Evolutionary conservation across 139 green algal genomes (phyloP).

Genomic region (Haematococcus lacustris): DNA sequence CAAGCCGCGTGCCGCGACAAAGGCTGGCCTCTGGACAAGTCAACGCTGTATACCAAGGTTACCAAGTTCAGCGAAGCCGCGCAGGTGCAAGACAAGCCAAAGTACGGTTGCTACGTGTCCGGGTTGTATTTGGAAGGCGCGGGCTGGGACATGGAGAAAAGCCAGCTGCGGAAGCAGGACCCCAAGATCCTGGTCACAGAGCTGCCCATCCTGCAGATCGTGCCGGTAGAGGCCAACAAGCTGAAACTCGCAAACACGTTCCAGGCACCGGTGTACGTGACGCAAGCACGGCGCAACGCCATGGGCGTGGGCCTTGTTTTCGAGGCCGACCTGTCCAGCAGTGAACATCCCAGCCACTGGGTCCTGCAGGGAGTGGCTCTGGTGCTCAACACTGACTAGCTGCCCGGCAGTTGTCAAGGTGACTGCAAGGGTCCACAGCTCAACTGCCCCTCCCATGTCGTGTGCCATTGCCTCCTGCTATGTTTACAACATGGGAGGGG

Average conservation of each 20-base stretch:
- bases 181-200: constrained; percentile 72
- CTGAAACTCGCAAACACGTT: constrained; percentile 69
- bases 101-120: constrained; percentile 67
- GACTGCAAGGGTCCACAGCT: too few species aligned
- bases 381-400: constrained; percentile 68
- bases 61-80: constrained; percentile 34
- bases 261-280: constrained; percentile 75
- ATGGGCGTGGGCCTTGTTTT: constrained; percentile 83
- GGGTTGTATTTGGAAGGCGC: constrained; percentile 82
- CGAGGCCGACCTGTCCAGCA: constrained; percentile 66
- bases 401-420: too few species aligned
- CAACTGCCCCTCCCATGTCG: too few species aligned
- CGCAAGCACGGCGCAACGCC: constrained; percentile 68
- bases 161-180: constrained; percentile 51
- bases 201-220: constrained; percentile 75
- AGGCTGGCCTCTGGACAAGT: constrained; percentile 77
- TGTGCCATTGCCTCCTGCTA: too few species aligned
- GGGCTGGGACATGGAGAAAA: constrained; percentile 55
- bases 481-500: too few species aligned
- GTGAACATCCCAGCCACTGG: constrained; percentile 74
- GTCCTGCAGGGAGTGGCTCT: constrained; percentile 74
- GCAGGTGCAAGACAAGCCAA: constrained; percentile 42
- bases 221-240: constrained; percentile 72
- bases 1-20: constrained; percentile 78
- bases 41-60: constrained; percentile 66